phyloP scores from a whole-genome alignment of 441 rosid genomes.

The Erodium texanum region DNA sequence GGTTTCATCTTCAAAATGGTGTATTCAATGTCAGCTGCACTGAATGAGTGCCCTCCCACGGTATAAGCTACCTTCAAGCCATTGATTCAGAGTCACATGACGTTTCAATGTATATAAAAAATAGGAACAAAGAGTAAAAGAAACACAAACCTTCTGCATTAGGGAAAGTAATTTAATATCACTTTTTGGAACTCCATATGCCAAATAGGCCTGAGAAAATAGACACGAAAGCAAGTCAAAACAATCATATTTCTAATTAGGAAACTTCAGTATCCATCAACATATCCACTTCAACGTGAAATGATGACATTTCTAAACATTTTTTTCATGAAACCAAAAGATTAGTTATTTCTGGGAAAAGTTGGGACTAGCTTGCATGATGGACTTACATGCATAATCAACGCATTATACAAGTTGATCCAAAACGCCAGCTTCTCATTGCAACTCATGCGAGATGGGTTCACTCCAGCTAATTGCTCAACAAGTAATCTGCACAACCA shows the following conservation, averaged over 20 bases:
- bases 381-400: constrained; percentile 61
- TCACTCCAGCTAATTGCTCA: constrained; percentile 50
- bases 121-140: background rate
- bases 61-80: constrained; percentile 55
- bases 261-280: constrained; percentile 4
- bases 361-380: background rate
- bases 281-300: background rate
- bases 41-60: constrained; percentile 51
- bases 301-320: background rate
- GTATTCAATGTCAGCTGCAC: constrained; percentile 58
- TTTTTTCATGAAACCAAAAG: background rate
- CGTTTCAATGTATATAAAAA: background rate
- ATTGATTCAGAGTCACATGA: constrained; percentile 15
- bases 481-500: constrained; percentile 41
- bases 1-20: constrained; percentile 57
- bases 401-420: constrained; percentile 65
- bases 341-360: background rate
- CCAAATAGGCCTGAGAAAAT: constrained; percentile 53
- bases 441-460: constrained; percentile 37
- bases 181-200: constrained; percentile 59
- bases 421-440: constrained; percentile 65
- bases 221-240: constrained; percentile 12
- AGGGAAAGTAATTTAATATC: constrained; percentile 49
- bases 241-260: constrained; percentile 8
- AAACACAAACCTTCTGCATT: constrained; percentile 51